Evolutionary conservation across 306 rosid genomes (phyloP).

Genomic region (Begonia masoniana): DNA sequence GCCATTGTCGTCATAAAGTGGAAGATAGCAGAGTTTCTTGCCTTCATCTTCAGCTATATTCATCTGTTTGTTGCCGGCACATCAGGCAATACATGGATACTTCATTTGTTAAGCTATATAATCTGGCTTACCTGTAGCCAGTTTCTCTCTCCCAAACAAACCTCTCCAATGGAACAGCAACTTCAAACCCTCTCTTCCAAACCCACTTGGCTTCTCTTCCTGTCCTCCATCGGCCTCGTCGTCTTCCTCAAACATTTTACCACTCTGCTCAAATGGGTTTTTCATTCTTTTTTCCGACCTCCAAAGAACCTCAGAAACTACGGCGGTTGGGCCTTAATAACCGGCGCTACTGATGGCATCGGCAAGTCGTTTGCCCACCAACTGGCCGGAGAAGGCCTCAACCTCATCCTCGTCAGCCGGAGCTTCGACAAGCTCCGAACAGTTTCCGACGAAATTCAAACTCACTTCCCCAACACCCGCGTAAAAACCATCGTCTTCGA

Average conservation of each 20-base stretch:
- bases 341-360: conserved; percentile 82
- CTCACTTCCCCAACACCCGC: conserved; percentile 12
- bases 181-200: too few species aligned
- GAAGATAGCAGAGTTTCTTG: too few species aligned
- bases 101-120: too few species aligned
- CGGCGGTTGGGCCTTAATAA: conserved; percentile 72
- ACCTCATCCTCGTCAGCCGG: conserved; percentile 56
- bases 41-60: too few species aligned
- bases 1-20: too few species aligned
- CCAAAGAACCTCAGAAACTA: conserved; percentile 43
- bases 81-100: too few species aligned
- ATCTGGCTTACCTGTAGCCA: too few species aligned
- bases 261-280: conserved; percentile 32
- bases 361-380: conserved; percentile 63
- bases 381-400: conserved; percentile 45
- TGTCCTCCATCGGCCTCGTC: conserved; percentile 35
- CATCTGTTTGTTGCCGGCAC: too few species aligned
- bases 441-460: conserved; percentile 28
- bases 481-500: conserved; percentile 28
- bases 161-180: too few species aligned
- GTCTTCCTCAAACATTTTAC: conserved; percentile 7
- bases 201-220: conserved; percentile 18
- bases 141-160: too few species aligned
- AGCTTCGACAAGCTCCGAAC: conserved; percentile 30
- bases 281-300: conserved; percentile 34